A percentile compares a stretch with the other conserved stretches of the same genome.
Evolutionary conservation across 2,329 filamentous ascomycete species (phyloP).

Genomic region (Nemania sp.): DNA sequence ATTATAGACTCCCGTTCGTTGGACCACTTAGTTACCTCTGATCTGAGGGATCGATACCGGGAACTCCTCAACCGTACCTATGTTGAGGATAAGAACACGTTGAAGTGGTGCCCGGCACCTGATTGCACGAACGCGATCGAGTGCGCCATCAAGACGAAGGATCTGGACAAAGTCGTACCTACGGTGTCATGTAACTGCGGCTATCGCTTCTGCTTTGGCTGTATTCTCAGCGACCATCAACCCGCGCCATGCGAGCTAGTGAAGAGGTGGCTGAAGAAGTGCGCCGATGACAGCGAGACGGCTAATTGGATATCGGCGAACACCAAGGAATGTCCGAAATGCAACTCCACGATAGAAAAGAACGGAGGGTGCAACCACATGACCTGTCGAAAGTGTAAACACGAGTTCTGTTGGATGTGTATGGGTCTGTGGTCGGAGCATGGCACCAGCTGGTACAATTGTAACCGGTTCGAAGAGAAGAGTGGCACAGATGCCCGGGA

Average conservation of each 20-base stretch:
- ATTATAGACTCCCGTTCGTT: conserved; percentile 91
- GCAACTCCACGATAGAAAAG: conserved; percentile 97
- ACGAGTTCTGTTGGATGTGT: conserved; percentile 92
- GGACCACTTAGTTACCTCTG: conserved; percentile 69
- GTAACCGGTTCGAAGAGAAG: conserved; percentile 96
- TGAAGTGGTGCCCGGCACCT: conserved; percentile 98
- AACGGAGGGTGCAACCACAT: conserved; percentile 61
- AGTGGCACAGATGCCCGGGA: conserved; percentile 88
- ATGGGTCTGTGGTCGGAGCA: conserved; percentile 99
- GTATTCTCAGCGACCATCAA: conserved; percentile 86
- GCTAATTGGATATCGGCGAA: conserved; percentile 99
- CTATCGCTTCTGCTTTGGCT: conserved; percentile 94
- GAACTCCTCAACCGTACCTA: conserved; percentile 90
- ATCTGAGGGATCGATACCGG: conserved; percentile 70
- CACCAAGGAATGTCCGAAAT: conserved; percentile 97
- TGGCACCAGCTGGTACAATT: conserved; percentile 99
- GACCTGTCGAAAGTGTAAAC: conserved; percentile 45
- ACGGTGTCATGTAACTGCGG: conserved; percentile 86
- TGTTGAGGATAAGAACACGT: conserved; percentile 92
- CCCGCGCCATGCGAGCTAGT: conserved; percentile 90
- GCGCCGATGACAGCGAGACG: conserved; percentile 96
- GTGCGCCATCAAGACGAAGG: conserved; percentile 84
- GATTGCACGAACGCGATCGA: conserved; percentile 94
- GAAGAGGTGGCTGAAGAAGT: conserved; percentile 97
- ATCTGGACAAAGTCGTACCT: conserved; percentile 82